A percentile compares a stretch with the other conserved stretches of the same genome.
phyloP scores from a whole-genome alignment of 1,284 basidiomycete species.

The Fomitopsis schrenkii region DNA sequence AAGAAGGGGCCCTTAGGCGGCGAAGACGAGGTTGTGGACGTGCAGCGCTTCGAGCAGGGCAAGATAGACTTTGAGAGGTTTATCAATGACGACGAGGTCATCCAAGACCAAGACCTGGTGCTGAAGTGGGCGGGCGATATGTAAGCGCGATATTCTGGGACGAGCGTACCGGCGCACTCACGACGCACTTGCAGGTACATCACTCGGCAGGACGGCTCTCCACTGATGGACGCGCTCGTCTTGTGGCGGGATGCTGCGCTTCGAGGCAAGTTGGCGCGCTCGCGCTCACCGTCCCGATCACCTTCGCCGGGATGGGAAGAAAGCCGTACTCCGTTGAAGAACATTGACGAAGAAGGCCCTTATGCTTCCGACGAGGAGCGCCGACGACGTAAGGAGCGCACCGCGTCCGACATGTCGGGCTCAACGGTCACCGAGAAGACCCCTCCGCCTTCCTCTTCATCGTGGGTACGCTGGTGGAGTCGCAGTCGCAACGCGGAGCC shows the following conservation, averaged over 20 bases:
- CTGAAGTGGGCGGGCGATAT: slow-evolving; percentile 62
- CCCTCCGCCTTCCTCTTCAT: slow-evolving; percentile 48
- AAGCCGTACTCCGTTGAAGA: slow-evolving; percentile 17
- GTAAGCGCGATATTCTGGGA: slow-evolving; percentile 33
- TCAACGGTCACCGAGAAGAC: slow-evolving; percentile 26
- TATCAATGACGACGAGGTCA: slow-evolving; percentile 49
- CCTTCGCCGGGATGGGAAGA: slow-evolving; percentile 29
- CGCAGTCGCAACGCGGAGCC: slow-evolving; percentile 40
- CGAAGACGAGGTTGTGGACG: slow-evolving; percentile 47
- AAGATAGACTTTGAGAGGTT: slow-evolving; percentile 54
- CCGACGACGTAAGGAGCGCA: slow-evolving; percentile 12
- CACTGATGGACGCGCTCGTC: slow-evolving; percentile 61
- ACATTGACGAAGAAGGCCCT: slow-evolving; percentile 30
- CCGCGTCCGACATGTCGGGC: slow-evolving; percentile 8
- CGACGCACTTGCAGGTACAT: slow-evolving; percentile 46
- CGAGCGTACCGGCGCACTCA: neutral
- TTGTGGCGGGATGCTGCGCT: slow-evolving; percentile 54
- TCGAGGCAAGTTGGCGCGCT: slow-evolving; percentile 25
- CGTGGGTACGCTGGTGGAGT: slow-evolving; percentile 79
- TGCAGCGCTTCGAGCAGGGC: slow-evolving; percentile 47
- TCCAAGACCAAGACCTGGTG: slow-evolving; percentile 54
- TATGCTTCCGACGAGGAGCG: slow-evolving; percentile 22
- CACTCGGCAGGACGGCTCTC: slow-evolving; percentile 55
- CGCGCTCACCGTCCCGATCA: slow-evolving; percentile 25
- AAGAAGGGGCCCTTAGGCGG: slow-evolving; percentile 31